phyloP scores from a whole-genome alignment of 805 yeast species.

The Yarrowia alimentaria region DNA sequence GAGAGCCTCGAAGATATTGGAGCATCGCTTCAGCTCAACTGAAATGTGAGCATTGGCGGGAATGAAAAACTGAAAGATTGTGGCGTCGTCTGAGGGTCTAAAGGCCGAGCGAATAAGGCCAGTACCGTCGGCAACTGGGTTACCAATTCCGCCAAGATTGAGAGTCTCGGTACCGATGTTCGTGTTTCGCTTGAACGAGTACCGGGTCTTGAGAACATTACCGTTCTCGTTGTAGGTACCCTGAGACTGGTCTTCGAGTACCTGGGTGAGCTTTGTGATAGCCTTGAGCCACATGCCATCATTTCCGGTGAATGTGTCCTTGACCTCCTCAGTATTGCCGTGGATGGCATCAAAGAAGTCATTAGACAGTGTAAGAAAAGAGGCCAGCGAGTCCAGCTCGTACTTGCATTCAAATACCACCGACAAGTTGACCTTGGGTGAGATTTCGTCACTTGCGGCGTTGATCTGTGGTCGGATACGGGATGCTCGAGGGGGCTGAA shows the following conservation, averaged over 20 bases:
- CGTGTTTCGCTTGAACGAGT: constrained; percentile 72
- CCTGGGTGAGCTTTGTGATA: constrained; percentile 48
- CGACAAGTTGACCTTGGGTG: constrained; percentile 67
- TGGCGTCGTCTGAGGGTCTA: constrained; percentile 86
- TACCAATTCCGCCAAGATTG: constrained; percentile 74
- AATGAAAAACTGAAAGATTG: constrained; percentile 72
- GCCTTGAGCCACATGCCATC: constrained; percentile 59
- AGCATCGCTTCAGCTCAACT: constrained; percentile 54
- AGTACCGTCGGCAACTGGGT: constrained; percentile 70
- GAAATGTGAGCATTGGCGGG: constrained; percentile 82
- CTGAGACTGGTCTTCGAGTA: constrained; percentile 57
- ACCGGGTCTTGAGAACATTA: constrained; percentile 48
- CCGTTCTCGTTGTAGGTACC: constrained; percentile 53
- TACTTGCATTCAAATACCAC: constrained; percentile 85
- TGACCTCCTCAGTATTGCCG: constrained; percentile 40
- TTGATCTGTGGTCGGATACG: constrained; percentile 17
- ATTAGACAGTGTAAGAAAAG: constrained; percentile 71
- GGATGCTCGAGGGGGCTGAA: constrained; percentile 65
- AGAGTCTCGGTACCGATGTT: constrained; percentile 78
- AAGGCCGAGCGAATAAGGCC: constrained; percentile 80
- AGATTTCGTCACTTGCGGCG: constrained; percentile 54
- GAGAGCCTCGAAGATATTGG: constrained; percentile 34
- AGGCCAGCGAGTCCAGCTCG: constrained; percentile 82
- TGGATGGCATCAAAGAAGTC: constrained; percentile 61
- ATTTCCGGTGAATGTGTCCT: constrained; percentile 44